Base-by-base conservation (phyloP, 768 basidiomycete genomes). In the Galerina marginata region DNA sequence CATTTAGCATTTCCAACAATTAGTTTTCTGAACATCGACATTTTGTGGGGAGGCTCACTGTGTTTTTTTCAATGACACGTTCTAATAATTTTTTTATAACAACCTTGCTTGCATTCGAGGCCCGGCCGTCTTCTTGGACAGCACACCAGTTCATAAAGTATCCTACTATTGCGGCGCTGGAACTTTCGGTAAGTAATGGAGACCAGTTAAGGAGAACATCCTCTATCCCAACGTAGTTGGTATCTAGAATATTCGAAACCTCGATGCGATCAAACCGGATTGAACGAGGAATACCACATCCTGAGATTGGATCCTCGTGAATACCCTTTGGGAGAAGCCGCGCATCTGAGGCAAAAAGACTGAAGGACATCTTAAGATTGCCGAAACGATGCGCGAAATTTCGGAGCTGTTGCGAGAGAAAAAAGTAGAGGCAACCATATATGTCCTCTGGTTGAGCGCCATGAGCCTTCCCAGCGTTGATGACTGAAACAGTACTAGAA, bases 91-190 rank as follows among this genome's bases (percentile, higher is more conserved):
- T 20, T 20, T 2, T 6, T 6, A 46, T 36, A 12, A 54, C 57
- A 9, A 11, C 44, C 11, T 11, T 14, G n/a, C 56, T 49, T 37
- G 63, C 60, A 9, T 16, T 38, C 7, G 45, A n/a, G 2, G 49
- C 56, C 14, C 51, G 42, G 60, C 71, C 69, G 47, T 67, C 38
- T 59, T 66, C 16, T 49, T 72, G 62, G 11, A 54, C n/a, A 20
- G 51, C 15, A 2, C 62, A 15, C 82, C 82, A 84, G 57, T 83
- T 84, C 81, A 83, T 79, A 54, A 77, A 81, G 56, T 79, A 79
- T 12, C 76, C 79, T 6, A 81, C 60, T 5, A 84, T 65, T 0
- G 77, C 60, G 3, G 80, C 74, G 15, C 25, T 25, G 12, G 56
- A 50, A 25, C 65, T 75, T 4, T 69, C 60, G 23, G 65, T 63